A percentile compares a stretch with the other conserved stretches of the same genome.
These are phyloP conservation scores for Aspergillus sp. DNA, from an alignment of 2,329 filamentous ascomycete genomes.

Conservation along the genomic window DNA sequence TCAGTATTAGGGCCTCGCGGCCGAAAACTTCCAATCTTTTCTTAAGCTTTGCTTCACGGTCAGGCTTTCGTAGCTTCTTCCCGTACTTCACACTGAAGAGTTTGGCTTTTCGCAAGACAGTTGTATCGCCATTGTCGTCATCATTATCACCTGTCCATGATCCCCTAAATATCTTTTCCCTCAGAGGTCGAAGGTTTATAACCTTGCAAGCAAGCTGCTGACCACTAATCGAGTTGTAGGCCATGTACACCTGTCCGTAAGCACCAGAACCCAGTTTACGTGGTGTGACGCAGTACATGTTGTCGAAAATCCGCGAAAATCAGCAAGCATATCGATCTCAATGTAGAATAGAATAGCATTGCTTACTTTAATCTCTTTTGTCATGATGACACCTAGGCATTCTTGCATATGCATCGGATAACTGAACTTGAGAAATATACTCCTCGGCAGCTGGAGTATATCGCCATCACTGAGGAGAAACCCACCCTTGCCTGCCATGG, in stretches of 20 bases:
- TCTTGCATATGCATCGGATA: conserved; percentile 9
- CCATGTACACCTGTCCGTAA: conserved; percentile 48
- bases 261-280: conserved; percentile 46
- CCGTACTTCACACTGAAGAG: not conserved
- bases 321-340: not conserved
- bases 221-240: conserved; percentile 34
- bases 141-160: not conserved
- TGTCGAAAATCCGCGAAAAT: conserved; percentile 31
- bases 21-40: conserved; percentile 36
- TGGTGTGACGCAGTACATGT: conserved; percentile 40
- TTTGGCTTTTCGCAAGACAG: not conserved
- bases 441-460: conserved; percentile 31
- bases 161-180: conserved; percentile 10
- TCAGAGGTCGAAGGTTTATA: conserved; percentile 39
- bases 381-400: conserved; percentile 31
- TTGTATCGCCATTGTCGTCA: not conserved
- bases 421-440: conserved; percentile 25
- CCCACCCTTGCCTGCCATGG: conserved; percentile 36
- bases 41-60: not conserved
- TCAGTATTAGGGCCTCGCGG: conserved; percentile 51
- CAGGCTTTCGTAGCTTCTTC: not conserved
- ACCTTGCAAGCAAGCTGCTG: conserved; percentile 51
- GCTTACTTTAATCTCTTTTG: conserved; percentile 39
- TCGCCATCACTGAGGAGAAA: conserved; percentile 45
- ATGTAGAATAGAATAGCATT: not conserved